phyloP scores from a whole-genome alignment of 2,329 filamentous ascomycete genomes.

The Colletotrichum higginsianum region DNA sequence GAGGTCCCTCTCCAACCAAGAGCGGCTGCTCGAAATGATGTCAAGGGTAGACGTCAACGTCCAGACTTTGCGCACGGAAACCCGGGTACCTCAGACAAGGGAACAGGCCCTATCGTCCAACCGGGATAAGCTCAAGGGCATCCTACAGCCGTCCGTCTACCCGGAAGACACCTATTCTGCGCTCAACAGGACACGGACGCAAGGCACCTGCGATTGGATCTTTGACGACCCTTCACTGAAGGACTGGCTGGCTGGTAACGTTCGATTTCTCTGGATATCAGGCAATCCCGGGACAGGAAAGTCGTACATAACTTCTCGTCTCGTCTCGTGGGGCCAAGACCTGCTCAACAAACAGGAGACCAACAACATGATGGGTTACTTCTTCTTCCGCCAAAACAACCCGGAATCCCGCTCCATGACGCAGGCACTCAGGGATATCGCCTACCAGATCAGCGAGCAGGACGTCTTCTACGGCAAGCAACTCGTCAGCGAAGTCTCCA shows the following conservation, averaged over 20 bases:
- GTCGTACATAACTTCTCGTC: constrained; percentile 60
- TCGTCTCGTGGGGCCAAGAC: constrained; percentile 58
- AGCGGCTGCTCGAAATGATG: constrained; percentile 52
- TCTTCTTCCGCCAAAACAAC: constrained; percentile 65
- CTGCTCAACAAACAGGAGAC: constrained; percentile 46
- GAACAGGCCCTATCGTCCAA: constrained; percentile 52
- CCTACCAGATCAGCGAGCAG: constrained; percentile 62
- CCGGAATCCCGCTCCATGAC: constrained; percentile 61
- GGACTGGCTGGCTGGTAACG: constrained; percentile 56
- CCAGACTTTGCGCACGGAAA: constrained; percentile 53
- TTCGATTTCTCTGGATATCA: constrained; percentile 59
- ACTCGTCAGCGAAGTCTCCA: constrained; percentile 53
- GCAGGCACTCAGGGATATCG: constrained; percentile 61
- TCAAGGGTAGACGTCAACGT: constrained; percentile 51
- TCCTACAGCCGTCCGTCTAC: constrained; percentile 59
- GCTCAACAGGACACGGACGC: constrained; percentile 57
- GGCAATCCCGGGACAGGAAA: constrained; percentile 64
- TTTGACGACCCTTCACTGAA: constrained; percentile 55
- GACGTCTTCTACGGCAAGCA: constrained; percentile 62
- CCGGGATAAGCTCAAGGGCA: constrained; percentile 56
- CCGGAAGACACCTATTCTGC: constrained; percentile 59
- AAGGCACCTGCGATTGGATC: constrained; percentile 63
- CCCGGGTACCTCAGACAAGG: constrained; percentile 42
- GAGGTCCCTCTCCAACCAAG: constrained; percentile 54
- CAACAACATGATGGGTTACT: constrained; percentile 56